A percentile compares a stretch with the other conserved stretches of the same genome.
Evolutionary conservation across 768 basidiomycete genomes (phyloP).

Genomic region (Lactifluus echinatus): DNA sequence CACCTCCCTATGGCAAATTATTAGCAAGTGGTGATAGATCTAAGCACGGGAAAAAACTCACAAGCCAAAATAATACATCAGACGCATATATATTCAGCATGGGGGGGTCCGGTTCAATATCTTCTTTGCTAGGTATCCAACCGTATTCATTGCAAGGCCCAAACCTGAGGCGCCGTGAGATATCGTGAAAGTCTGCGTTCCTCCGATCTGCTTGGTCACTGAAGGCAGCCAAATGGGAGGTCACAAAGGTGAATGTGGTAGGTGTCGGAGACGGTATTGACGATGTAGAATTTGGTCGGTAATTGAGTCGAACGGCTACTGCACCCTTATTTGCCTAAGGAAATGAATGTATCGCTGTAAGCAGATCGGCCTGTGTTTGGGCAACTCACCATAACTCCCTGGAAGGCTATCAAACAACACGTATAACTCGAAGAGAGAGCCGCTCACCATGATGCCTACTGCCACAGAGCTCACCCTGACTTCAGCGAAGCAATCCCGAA

Average conservation of each 20-base stretch:
- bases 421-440: neutral
- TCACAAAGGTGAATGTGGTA: slow-evolving; percentile 61
- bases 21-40: slow-evolving; percentile 25
- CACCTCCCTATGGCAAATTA: slow-evolving; percentile 39
- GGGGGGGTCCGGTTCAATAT: slow-evolving; percentile 1
- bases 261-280: slow-evolving; percentile 27
- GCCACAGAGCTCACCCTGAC: slow-evolving; percentile 48
- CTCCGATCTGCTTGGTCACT: slow-evolving; percentile 71
- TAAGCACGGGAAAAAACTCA: neutral
- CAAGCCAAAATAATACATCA: slow-evolving; percentile 19
- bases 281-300: slow-evolving; percentile 35
- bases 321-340: slow-evolving; percentile 84
- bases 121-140: neutral
- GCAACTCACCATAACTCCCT: slow-evolving; percentile 2
- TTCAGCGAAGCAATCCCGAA: slow-evolving; percentile 44
- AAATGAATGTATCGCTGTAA: neutral
- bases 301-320: slow-evolving; percentile 53
- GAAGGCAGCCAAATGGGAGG: slow-evolving; percentile 76
- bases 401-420: neutral
- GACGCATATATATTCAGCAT: slow-evolving; percentile 12
- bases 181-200: slow-evolving; percentile 66
- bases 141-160: slow-evolving; percentile 26
- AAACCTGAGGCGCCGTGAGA: slow-evolving; percentile 51
- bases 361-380: neutral
- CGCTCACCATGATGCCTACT: slow-evolving; percentile 63